phyloP scores from a whole-genome alignment of 1,284 basidiomycete genomes.

The Marasmius fiardii region DNA sequence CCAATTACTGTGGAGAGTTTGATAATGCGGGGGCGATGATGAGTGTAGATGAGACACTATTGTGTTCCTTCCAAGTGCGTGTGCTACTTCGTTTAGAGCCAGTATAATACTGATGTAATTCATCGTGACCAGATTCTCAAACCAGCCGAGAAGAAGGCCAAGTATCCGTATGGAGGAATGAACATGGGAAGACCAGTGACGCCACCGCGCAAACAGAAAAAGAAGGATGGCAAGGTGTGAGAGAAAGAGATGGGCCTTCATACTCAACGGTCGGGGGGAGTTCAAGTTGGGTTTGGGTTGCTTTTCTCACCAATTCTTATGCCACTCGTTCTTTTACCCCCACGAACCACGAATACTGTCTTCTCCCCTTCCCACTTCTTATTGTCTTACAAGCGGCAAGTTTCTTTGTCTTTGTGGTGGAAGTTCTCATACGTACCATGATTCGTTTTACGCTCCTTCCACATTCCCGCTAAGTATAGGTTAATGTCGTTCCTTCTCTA shows the following conservation, averaged over 20 bases:
- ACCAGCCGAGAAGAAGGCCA: conserved; percentile 98
- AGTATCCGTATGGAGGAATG: conserved; percentile 83
- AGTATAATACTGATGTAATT: neutral
- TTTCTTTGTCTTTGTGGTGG: no score
- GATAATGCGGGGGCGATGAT: conserved; percentile 99
- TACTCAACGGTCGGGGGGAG: conserved; percentile 1
- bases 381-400: no score
- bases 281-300: neutral
- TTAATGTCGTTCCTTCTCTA: conserved; percentile 18
- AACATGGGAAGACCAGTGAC: conserved; percentile 78
- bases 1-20: conserved; percentile 98
- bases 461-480: conserved; percentile 23
- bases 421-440: no score
- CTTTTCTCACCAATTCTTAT: neutral
- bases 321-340: neutral
- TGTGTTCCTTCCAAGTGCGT: conserved; percentile 97
- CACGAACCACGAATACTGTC: neutral
- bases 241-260: conserved; percentile 16
- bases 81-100: neutral
- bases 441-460: conserved; percentile 26
- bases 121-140: conserved; percentile 77
- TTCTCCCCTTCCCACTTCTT: neutral
- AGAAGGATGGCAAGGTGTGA: conserved; percentile 71
- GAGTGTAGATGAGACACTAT: conserved; percentile 96
- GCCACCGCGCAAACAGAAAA: conserved; percentile 83